Evolutionary conservation across 805 yeast genomes (phyloP).

Genomic region (Kazachstania taianensis): DNA sequence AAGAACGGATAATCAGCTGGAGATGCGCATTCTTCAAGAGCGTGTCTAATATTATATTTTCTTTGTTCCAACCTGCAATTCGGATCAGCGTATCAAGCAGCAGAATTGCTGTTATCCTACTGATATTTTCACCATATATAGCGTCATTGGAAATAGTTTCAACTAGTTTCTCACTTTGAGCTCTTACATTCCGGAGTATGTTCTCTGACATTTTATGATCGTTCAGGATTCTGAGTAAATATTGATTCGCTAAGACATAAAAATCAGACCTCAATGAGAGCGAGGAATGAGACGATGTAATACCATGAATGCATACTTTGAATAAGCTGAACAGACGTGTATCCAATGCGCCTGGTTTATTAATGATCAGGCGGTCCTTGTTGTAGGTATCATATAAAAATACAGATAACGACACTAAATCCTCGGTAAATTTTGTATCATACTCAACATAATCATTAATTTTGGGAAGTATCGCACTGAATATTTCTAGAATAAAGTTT

Average conservation of each 20-base stretch:
- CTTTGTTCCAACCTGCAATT: conserved; percentile 39
- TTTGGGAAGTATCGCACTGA: conserved; percentile 67
- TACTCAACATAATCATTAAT: conserved; percentile 62
- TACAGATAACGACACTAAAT: conserved; percentile 66
- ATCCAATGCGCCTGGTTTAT: conserved; percentile 31
- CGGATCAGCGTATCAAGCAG: conserved; percentile 59
- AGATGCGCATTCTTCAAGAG: conserved; percentile 60
- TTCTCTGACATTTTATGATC: conserved; percentile 37
- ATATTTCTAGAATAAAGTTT: conserved; percentile 62
- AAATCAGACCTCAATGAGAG: conserved; percentile 65
- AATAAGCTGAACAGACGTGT: conserved; percentile 60
- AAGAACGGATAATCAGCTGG: conserved; percentile 51
- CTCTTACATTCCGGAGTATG: conserved; percentile 42
- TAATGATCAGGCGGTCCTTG: conserved; percentile 31
- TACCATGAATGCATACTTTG: conserved; percentile 63
- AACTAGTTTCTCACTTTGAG: conserved; percentile 52
- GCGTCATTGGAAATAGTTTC: conserved; percentile 68
- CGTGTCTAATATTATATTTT: conserved; percentile 48
- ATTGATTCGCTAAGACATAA: conserved; percentile 62
- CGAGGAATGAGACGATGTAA: conserved; percentile 59
- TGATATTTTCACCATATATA: conserved; percentile 64
- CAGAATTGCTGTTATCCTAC: conserved; percentile 66
- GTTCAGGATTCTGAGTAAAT: conserved; percentile 41
- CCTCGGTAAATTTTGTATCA: conserved; percentile 61
- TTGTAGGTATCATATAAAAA: conserved; percentile 56